Percentiles rank a stretch among this genome's conserved stretches.
Conservation (phyloP, 306 rosid species). For the Cicer cuneatum region DNA sequence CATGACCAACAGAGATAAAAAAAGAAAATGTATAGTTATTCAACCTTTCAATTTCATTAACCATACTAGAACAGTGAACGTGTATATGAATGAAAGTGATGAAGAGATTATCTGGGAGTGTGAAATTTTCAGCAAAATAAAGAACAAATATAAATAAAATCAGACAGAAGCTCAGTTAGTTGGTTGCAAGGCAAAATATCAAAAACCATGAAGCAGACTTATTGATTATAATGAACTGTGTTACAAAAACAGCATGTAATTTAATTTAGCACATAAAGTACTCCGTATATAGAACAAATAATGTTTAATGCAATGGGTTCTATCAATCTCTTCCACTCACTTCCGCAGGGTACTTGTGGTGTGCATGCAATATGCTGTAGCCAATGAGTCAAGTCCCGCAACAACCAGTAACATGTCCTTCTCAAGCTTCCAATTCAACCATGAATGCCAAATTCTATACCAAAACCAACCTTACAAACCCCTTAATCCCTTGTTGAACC, state of each 20-base stretch:
- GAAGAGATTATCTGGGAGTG: background rate
- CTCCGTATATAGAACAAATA: constrained; percentile 11
- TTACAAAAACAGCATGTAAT: constrained; percentile 33
- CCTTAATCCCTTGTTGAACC: constrained; percentile 28
- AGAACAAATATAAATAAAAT: background rate
- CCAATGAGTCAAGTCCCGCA: constrained; percentile 7
- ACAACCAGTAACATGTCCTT: background rate
- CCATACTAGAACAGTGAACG: background rate
- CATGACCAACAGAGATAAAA: background rate
- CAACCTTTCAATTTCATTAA: background rate
- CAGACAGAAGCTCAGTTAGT: background rate
- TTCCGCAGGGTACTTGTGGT: background rate
- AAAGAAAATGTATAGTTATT: background rate
- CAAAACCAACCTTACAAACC: constrained; percentile 16
- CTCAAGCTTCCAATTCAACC: constrained; percentile 34
- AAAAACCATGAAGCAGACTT: constrained; percentile 25
- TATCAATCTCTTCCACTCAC: constrained; percentile 37
- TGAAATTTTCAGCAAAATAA: background rate
- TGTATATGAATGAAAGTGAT: background rate
- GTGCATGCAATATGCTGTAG: constrained; percentile 34
- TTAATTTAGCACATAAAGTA: constrained; percentile 3
- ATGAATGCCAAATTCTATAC: constrained; percentile 31
- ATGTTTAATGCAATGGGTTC: constrained; percentile 28
- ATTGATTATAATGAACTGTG: constrained; percentile 39
- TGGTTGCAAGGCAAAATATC: background rate